These are phyloP conservation scores for Talaromyces sp. DNA, from an alignment of 2,329 filamentous ascomycete species.

Conservation along the genomic window DNA sequence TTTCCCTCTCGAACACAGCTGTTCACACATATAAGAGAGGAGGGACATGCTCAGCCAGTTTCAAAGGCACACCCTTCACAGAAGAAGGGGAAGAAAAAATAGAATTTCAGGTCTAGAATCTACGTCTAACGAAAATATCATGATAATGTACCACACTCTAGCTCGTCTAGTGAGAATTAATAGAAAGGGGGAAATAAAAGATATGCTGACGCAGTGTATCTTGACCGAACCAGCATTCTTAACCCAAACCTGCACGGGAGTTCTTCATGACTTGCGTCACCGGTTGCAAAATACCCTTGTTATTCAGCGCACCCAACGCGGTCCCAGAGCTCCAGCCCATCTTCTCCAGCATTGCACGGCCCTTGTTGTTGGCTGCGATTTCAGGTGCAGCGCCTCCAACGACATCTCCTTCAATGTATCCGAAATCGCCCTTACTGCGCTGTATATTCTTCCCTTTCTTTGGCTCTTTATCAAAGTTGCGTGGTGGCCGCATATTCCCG, in stretches of 20 bases:
- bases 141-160: neutral
- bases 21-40: constrained; percentile 66
- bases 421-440: constrained; percentile 40
- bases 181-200: neutral
- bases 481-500: constrained; percentile 29
- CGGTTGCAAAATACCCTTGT: constrained; percentile 82
- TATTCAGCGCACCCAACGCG: constrained; percentile 72
- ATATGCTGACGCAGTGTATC: neutral
- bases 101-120: neutral
- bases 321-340: constrained; percentile 95
- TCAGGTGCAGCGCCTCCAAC: constrained; percentile 83
- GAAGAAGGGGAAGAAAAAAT: constrained; percentile 6
- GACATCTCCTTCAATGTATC: constrained; percentile 77
- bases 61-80: neutral
- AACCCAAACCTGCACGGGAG: constrained; percentile 75
- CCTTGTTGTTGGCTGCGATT: constrained; percentile 74
- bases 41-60: constrained; percentile 57
- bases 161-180: neutral
- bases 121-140: constrained; percentile 6
- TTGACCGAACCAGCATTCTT: constrained; percentile 10
- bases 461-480: constrained; percentile 14
- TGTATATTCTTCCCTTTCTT: neutral
- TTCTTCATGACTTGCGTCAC: constrained; percentile 84
- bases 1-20: constrained; percentile 72
- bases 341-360: constrained; percentile 83